These are phyloP conservation scores for Leucocoprinus leucothites DNA, from an alignment of 768 basidiomycete genomes.

Conservation along the genomic window DNA sequence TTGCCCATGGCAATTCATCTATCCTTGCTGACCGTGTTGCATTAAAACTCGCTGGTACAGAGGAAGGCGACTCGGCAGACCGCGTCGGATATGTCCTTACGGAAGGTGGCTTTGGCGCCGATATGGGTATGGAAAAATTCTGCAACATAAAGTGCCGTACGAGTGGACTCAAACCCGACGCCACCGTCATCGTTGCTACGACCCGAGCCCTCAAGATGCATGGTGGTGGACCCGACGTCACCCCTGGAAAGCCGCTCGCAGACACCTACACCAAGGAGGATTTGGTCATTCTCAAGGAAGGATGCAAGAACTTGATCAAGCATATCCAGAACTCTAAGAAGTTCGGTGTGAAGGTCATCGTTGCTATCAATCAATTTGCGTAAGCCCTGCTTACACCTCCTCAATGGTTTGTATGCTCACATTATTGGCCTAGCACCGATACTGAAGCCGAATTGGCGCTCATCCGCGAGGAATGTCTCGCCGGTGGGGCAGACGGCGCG, in stretches of 20 bases:
- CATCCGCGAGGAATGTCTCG: constrained; percentile 73
- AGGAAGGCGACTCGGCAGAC: constrained; percentile 80
- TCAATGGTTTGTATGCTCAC: constrained; percentile 3
- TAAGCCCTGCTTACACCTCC: constrained; percentile 37
- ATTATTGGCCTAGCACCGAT: constrained; percentile 59
- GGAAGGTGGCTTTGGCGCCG: constrained; percentile 97
- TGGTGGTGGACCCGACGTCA: constrained; percentile 95
- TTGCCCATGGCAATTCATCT: constrained; percentile 97
- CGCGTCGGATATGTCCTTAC: constrained; percentile 94
- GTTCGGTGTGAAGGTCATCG: constrained; percentile 94
- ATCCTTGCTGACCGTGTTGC: constrained; percentile 97
- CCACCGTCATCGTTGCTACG: constrained; percentile 93
- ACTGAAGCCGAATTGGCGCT: constrained; percentile 87
- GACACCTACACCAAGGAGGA: constrained; percentile 95
- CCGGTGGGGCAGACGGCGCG: constrained; percentile 90
- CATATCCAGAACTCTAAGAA: constrained; percentile 95
- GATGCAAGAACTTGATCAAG: constrained; percentile 88
- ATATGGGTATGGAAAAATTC: constrained; percentile 99
- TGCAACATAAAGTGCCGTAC: constrained; percentile 99
- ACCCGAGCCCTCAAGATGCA: constrained; percentile 99
- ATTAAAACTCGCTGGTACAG: constrained; percentile 93
- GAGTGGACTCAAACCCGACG: constrained; percentile 91
- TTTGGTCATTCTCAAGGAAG: constrained; percentile 83
- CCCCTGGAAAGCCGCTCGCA: constrained; percentile 90
- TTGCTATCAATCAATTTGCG: constrained; percentile 95